Evolutionary conservation across 2,329 filamentous ascomycete genomes (phyloP).

Genomic region (Pseudogymnoascus sp.): DNA sequence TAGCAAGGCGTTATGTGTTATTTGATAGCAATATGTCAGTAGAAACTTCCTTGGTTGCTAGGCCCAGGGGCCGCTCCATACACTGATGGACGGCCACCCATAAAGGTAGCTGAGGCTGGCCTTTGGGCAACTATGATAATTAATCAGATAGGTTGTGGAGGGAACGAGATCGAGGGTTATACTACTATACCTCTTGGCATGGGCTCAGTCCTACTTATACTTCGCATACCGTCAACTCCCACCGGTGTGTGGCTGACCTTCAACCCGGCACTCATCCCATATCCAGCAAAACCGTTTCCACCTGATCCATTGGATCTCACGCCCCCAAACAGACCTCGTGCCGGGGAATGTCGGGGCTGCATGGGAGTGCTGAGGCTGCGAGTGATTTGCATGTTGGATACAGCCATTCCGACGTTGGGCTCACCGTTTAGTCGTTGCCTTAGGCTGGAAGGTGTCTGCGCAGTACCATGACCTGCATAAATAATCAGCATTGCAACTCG

Average conservation of each 20-base stretch:
- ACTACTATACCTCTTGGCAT: slow-evolving; percentile 3
- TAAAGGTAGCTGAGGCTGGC: background rate
- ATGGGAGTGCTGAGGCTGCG: slow-evolving; percentile 18
- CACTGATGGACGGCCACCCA: background rate
- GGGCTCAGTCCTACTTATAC: background rate
- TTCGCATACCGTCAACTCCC: background rate
- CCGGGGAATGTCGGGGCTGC: slow-evolving; percentile 11
- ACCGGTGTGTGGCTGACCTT: slow-evolving; percentile 27
- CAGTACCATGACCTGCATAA: slow-evolving; percentile 19
- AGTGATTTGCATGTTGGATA: slow-evolving; percentile 17
- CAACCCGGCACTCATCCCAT: slow-evolving; percentile 30
- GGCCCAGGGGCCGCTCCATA: background rate
- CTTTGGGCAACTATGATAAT: slow-evolving; percentile 2
- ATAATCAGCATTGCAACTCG: background rate
- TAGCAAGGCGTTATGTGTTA: background rate
- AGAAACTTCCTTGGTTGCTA: background rate
- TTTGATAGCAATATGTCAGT: background rate
- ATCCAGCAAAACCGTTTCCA: slow-evolving; percentile 23
- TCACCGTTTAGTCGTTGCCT: slow-evolving; percentile 22
- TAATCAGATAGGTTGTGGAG: background rate
- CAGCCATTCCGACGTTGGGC: slow-evolving; percentile 14
- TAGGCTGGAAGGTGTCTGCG: slow-evolving; percentile 27
- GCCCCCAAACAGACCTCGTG: slow-evolving; percentile 16
- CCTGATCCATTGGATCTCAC: slow-evolving; percentile 18
- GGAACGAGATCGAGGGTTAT: background rate